Base-by-base conservation (phyloP, 2,329 filamentous ascomycete species). In the Leptographium radiaticola region DNA sequence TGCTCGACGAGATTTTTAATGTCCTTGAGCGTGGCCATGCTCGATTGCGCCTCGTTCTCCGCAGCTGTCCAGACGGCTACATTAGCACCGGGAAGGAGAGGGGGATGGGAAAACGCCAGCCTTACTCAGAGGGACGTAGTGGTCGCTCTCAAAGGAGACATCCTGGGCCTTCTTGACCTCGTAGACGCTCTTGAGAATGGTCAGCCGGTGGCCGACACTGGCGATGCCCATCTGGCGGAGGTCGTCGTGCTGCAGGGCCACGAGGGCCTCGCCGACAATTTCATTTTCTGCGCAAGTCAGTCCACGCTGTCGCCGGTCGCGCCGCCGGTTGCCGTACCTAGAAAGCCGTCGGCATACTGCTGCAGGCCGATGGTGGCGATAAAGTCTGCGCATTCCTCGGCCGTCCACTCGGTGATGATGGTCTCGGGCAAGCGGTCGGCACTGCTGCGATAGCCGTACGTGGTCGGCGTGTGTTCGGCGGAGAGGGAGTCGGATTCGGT, bases 91-190 rank as follows among this genome's bases (percentile, higher is more conserved):
- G 34, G n/a, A 39, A 18, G 54, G 38, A 6, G 38, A 20, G 25
- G 30, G 20, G 18, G 18, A 31, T 51, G 42, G 20, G 30, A 42
- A 46, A 43, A 34, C 31, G 40, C 31, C 52, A 44, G 16, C 74
- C 86, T 63, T 83, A 95, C 90, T 93, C 51, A 93, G 75, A 40
- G 93, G 93, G 51, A 96, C 79, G 67, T 96, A 98, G 68, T 97
- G 88, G 63, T 96, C 91, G 57, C 85, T 84, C 65, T 97, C 91
- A 62, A 96, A 80, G 16, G 88, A 86, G 56, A 97, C 81, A 62
- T 95, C 89, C 65, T 96, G 90, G 59, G 89, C 89, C 67, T 91
- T 85, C 72, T 98, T 98, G 64, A 93, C 84, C 65, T 97, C 90
- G 71, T 96, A 97, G 53, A 97, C 89, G 63, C 84, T 90, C 72